Base-by-base conservation (phyloP, 2,329 filamentous ascomycete species). In the Hortaea werneckii region DNA sequence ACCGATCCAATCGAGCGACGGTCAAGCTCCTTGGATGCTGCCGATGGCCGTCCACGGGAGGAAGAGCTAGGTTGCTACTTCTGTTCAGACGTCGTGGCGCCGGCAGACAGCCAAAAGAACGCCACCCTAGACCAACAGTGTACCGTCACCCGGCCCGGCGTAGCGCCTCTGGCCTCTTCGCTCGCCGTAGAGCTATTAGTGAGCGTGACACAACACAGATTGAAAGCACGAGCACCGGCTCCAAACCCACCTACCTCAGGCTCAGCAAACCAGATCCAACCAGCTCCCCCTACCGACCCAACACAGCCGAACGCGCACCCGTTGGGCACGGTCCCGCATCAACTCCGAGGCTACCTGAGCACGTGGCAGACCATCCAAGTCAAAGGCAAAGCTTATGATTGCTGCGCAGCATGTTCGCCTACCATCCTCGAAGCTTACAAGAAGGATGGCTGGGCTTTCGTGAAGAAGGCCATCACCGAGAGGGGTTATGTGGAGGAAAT, bases 81-180 rank as follows among this genome's bases (percentile, higher is more conserved):
- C 67, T 98, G 92, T 69, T 96, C 94, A 59, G 92, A 98, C 63
- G 90, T 98, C 27, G 90, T 96, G 42, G 87, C 90, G 5, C 92
- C 92, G 20, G 83, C 83, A 51, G 87, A 96, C 69, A 89, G 94
- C 71, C 78, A 95, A 61, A 95, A 90, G 66, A 88, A 95, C 59
- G 86, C 89, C 56, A 96, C 92, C 0, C 80, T 98, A 8, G 92
- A 98, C 63, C 92, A 98, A 64, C 92, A 96, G 67, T 98, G 92
- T 66, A 98, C 92, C 0, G 92, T 98, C 13, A 98, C 92, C 2
- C 80, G 92, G 7, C 92, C 92, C 0, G 92, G 92, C 11, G 81
- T 95, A 32, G 90, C 92, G 10, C 83, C 88, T 7, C 92, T 95
- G 46, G 92, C 92, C 6, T 95, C 92, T 2, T 87, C 87, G 2